A percentile compares a stretch with the other conserved stretches of the same genome.
These are phyloP conservation scores for Saturnispora saitoi DNA, from an alignment of 805 yeast genomes.

Conservation along the genomic window DNA sequence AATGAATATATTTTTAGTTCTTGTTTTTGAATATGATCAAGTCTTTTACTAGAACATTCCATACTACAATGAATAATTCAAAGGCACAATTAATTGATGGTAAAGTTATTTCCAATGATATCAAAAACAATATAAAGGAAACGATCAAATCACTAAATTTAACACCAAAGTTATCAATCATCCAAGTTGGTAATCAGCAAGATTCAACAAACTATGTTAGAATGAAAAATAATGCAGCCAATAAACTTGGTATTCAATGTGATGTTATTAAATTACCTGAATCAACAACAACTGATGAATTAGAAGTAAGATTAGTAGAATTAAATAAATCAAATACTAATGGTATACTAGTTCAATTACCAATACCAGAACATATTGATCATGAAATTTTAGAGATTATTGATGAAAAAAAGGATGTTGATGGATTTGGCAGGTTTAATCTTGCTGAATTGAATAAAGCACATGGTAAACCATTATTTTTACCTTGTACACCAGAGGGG, in stretches of 20 bases:
- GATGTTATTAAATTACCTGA: conserved; percentile 51
- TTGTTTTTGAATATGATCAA: not conserved
- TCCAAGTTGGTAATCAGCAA: conserved; percentile 71
- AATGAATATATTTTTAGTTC: no score
- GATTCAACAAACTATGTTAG: conserved; percentile 77
- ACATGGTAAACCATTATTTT: conserved; percentile 60
- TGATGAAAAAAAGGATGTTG: conserved; percentile 55
- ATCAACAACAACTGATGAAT: conserved; percentile 37
- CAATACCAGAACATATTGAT: conserved; percentile 62
- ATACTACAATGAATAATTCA: not conserved
- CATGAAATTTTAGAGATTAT: conserved; percentile 45
- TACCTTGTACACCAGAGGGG: conserved; percentile 84
- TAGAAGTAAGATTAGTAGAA: conserved; percentile 35
- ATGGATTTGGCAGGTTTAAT: conserved; percentile 73
- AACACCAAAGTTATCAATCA: conserved; percentile 56
- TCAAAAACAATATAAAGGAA: conserved; percentile 1
- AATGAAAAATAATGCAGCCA: conserved; percentile 73
- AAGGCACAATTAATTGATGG: conserved; percentile 6
- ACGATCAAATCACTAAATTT: conserved; percentile 27
- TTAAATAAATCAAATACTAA: conserved; percentile 49
- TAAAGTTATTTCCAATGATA: conserved; percentile 1
- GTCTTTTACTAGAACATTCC: not conserved
- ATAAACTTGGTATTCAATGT: conserved; percentile 59
- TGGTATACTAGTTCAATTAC: conserved; percentile 70
- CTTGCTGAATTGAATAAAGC: conserved; percentile 70